phyloP scores from a whole-genome alignment of 257 asterid species.

The Solanum megistacrolobum region DNA sequence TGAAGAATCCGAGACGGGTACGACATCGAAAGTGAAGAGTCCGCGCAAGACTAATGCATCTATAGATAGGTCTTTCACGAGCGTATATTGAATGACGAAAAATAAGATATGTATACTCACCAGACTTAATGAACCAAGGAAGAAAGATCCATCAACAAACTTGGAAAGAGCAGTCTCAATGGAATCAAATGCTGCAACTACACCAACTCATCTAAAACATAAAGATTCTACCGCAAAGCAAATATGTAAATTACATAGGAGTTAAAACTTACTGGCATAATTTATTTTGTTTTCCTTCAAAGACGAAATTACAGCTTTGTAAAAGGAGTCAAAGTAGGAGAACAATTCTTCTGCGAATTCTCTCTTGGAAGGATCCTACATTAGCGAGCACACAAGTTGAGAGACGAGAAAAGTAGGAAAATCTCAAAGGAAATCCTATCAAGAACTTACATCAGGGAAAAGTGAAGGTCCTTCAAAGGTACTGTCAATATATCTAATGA shows the following conservation, averaged over 20 bases:
- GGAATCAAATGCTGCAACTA: slow-evolving; percentile 53
- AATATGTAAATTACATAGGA: not conserved
- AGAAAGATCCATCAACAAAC: slow-evolving; percentile 62
- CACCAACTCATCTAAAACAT: not conserved
- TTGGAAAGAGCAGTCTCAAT: slow-evolving; percentile 64
- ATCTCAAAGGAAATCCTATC: not conserved
- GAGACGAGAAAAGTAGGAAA: not conserved
- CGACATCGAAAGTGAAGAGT: too few species aligned
- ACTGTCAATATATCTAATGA: slow-evolving; percentile 53
- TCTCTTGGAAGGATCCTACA: slow-evolving; percentile 50
- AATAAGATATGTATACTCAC: slow-evolving; percentile 19
- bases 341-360: slow-evolving; percentile 57
- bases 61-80: not conserved
- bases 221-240: not conserved
- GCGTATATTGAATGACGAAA: not conserved
- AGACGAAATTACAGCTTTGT: slow-evolving; percentile 34
- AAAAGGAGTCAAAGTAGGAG: slow-evolving; percentile 37
- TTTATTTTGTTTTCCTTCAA: slow-evolving; percentile 37
- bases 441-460: slow-evolving; percentile 56
- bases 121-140: slow-evolving; percentile 78
- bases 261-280: slow-evolving; percentile 34
- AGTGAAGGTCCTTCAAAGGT: slow-evolving; percentile 85
- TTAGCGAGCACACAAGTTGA: not conserved
- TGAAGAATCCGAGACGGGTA: too few species aligned
- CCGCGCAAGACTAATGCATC: not conserved